Base-by-base conservation (phyloP, 306 rosid species). In the Quercus mongolica region DNA sequence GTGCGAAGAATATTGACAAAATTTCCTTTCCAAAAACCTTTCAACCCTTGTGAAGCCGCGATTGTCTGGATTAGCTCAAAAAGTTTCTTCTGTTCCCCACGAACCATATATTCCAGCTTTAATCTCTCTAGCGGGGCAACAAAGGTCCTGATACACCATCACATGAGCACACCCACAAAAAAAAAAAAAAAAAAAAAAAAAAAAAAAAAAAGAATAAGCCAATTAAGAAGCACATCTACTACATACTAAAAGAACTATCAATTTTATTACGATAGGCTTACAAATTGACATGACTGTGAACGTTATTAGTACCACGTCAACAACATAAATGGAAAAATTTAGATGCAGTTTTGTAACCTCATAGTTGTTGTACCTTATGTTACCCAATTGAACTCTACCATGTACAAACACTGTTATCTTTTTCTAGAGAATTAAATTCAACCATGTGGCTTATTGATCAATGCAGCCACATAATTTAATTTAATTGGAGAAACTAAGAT, bases 121-220 rank as follows among this genome's bases (percentile, higher is more conserved):
- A 95, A 92, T 80, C 99, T 93, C 86, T 95, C 99, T 52, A 95
- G 97, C 1, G 99, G 99, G 2, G 99, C 99, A 56, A 95, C 97
- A 83, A 90, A 91, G 69, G 99, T 95, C 85, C 99, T 95, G 90
- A 73, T 63, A 56, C 30, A 78, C 56, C 61, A 75, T 73, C 41
- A 79, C 5, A 19, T 1, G 19, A 30, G 4, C 30, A 69, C 52
- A 59, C 7, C 59, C 82, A 8, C 46, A 7, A 0, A 5, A 33
- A 33, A 33, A 23, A 35, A 23, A 20, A 18, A 3, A n/a, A 67
- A 67, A 31, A 35, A 21, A 21, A 21, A n/a, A 33, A 33, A 33
- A 23, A 35, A 23, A 20, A 18, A 3, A n/a, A 67, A 67, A 31
- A 35, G 0, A 23, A 33, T 1, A 68, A 19, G 52, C 69, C 13